Base-by-base conservation (phyloP, 257 asterid genomes). In the Solanum lycopersicoides region DNA sequence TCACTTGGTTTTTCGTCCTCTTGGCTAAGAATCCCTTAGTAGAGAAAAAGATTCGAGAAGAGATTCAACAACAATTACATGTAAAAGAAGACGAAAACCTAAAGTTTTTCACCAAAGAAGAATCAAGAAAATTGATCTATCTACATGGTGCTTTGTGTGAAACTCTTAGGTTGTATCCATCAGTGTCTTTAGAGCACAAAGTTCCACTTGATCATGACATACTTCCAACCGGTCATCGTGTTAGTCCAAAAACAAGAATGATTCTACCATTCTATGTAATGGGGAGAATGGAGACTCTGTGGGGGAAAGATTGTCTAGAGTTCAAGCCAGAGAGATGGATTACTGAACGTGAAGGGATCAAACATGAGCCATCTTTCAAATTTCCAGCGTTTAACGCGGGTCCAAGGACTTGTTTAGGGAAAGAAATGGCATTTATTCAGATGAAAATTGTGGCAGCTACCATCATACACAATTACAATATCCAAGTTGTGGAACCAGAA, bases 251-350 rank as follows among this genome's bases (percentile, higher is more conserved):
- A 25, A 86, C 83, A 39, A 71, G 69, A 44, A 32, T 86, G 7
- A 30, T 86, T 14, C 35, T 86, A 15, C 37, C 83, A 12, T 86
- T 86, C 32, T 86, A 71, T 3, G 21, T 83, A 1, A 86, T 28
- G 82, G 87, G 87, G 44, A 71, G 83, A 76, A 71, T 71, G 87
- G 72, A 44, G 11, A 30, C 39, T 13, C 18, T 86, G 0, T 86
- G 87, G 87, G 87, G 87, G 0, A 76, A 85, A 32, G 83, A 85
- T 21, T 85, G 25, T 28, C n/a, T 85, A 30, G 83, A 85, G 50
- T 71, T 85, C 83, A 85, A 71, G n/a, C 83, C 87, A 4, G 87
- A 71, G 3, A 69, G 87, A 37, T 85, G 87, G 83, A 71, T 85
- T 12, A 20, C 69, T 6, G 25, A 30, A 12, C 44, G 15, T 16